Conservation (phyloP, 2,329 filamentous ascomycete genomes). For the Clarireedia paspali region DNA sequence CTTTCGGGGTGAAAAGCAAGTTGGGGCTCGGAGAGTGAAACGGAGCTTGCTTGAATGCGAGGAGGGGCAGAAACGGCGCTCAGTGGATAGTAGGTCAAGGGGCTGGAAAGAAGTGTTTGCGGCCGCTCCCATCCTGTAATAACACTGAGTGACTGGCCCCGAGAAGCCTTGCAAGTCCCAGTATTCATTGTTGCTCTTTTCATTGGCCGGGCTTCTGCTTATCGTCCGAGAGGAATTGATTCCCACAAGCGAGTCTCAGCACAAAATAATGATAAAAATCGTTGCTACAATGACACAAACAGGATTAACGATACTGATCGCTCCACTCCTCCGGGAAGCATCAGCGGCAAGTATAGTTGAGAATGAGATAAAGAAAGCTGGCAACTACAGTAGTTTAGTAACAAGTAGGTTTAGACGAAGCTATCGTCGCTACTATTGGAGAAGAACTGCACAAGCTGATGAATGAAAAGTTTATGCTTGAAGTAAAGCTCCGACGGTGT, state of each 20-base stretch:
- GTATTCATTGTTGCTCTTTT: not conserved
- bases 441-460: no score
- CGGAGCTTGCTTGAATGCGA: not conserved
- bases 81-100: not conserved
- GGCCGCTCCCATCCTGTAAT: not conserved
- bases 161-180: not conserved
- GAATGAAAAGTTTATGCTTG: not conserved
- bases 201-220: no score
- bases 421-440: no score
- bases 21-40: not conserved
- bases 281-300: not conserved
- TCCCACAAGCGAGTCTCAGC: not conserved
- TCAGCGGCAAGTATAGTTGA: not conserved
- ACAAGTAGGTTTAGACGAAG: no score
- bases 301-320: not conserved
- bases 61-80: not conserved
- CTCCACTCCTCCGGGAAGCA: not conserved
- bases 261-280: not conserved
- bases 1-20: constrained; percentile 37
- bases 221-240: not conserved
- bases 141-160: not conserved
- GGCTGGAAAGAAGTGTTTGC: not conserved
- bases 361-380: constrained; percentile 2
- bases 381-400: no score
- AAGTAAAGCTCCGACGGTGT: no score